These are phyloP conservation scores for Hymenotorrendiella dingleyae DNA, from an alignment of 2,329 filamentous ascomycete genomes.

Conservation along the genomic window DNA sequence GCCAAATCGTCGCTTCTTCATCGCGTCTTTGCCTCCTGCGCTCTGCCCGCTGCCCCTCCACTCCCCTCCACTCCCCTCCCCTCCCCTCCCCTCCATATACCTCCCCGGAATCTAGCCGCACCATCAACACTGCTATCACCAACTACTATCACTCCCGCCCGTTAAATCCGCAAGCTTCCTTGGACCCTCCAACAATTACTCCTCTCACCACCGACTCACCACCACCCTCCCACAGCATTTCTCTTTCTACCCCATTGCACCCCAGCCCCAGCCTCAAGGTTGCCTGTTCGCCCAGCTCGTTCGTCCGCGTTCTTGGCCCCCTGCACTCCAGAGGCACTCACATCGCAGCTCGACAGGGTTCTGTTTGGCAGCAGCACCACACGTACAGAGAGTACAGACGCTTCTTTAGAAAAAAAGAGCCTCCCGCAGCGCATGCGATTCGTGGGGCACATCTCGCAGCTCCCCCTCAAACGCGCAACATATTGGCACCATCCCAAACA, in stretches of 20 bases:
- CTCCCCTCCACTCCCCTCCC: background rate
- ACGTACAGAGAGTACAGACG: background rate
- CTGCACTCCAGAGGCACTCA: background rate
- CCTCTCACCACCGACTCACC: background rate
- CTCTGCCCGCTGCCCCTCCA: too few species aligned
- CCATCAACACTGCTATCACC: background rate
- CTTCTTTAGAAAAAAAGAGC: slow-evolving; percentile 4
- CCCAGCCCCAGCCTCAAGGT: background rate
- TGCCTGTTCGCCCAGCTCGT: background rate
- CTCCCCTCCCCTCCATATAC: background rate
- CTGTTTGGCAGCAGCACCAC: background rate
- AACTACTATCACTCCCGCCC: background rate
- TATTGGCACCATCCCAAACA: slow-evolving; percentile 7
- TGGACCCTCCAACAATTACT: background rate
- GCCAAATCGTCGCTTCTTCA: too few species aligned
- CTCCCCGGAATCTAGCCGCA: background rate
- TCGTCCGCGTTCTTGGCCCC: background rate
- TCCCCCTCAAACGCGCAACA: background rate
- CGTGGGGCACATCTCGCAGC: slow-evolving; percentile 2
- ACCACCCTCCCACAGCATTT: background rate
- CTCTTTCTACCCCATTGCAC: background rate
- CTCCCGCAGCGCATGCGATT: slow-evolving; percentile 5
- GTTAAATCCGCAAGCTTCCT: background rate
- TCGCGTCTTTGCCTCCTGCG: background rate
- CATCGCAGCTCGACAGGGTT: background rate